Base-by-base conservation (phyloP, 495 filamentous ascomycete genomes). In the Aspergillus biplanus region DNA sequence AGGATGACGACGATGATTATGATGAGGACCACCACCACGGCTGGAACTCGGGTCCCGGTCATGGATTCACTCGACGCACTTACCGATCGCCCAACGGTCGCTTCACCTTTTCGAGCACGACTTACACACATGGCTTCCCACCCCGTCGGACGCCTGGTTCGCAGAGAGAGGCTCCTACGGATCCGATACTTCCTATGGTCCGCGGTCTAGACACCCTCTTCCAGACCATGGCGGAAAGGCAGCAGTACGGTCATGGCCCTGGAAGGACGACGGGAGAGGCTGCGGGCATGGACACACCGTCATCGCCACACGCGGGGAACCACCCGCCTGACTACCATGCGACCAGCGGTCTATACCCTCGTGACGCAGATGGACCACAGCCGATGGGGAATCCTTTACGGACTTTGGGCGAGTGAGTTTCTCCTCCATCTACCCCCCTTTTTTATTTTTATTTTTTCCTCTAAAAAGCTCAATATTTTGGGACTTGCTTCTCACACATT, bases 71-170 rank as follows among this genome's bases (percentile, higher is more conserved):
- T 33, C 72, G 71, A 53, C 79, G 70, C 53, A 78, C 82, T 9
- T 83, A 81, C 34, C 70, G 79, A 16, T 83, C 83, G 6, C 78
- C 83, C 31, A 69, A 79, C 67, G 77, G 78, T 16, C 72, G 72
- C 7, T 75, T 80, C 56, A 72, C 68, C 7, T 76, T 80, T 34
- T 74, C 70, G n/a, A 75, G 67, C 48, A 74, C 79, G 7, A 76
- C 72, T 0, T 65, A 70, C n/a, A 69, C 69, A 8, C 54, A 67
- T 9, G 70, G 75, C 16, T 66, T 62, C 21, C 34, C 71, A 11
- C 59, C 66, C 33, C 71, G 64, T 64, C 68, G 52, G 33, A 27
- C 63, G 56, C 49, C 56, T 18, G 54, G 55, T 55, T 44, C 15
- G 55, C 68, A 66, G 58, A 65, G 50, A 61, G 63, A 48, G 7